phyloP scores from a whole-genome alignment of 2,329 filamentous ascomycete species.

The Sporothrix globosa region DNA sequence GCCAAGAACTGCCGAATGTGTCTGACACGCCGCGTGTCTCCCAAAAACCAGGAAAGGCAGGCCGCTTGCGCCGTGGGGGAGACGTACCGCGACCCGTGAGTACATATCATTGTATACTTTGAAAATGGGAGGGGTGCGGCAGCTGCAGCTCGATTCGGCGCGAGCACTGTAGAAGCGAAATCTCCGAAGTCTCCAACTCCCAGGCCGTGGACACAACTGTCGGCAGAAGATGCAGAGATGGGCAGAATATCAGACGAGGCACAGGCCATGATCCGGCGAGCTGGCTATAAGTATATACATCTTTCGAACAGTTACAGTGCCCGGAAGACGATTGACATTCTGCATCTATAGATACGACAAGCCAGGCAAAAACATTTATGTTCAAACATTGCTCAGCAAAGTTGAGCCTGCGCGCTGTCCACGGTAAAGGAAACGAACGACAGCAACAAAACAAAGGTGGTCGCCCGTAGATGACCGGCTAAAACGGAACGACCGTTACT shows the following conservation, averaged over 20 bases:
- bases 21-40: neutral
- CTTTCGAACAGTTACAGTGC: neutral
- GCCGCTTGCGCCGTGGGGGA: neutral
- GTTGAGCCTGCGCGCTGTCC: no score
- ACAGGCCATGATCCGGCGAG: slow-evolving; percentile 1
- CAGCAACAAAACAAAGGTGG: neutral
- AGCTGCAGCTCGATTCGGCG: neutral
- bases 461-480: neutral
- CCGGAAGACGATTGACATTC: neutral
- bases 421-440: neutral
- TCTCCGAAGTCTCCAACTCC: neutral
- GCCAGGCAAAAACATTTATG: neutral
- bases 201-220: neutral
- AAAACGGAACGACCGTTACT: slow-evolving; percentile 2
- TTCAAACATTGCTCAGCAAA: neutral
- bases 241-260: neutral
- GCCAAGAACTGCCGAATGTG: slow-evolving; percentile 13
- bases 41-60: neutral
- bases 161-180: no score
- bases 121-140: neutral
- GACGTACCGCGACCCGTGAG: neutral
- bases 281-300: neutral
- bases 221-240: neutral
- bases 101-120: neutral
- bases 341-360: neutral